Evolutionary conservation across 306 rosid species (phyloP), one percentile per base, ranked within the genome.

Genomic region (Lagenaria siceraria): DNA sequence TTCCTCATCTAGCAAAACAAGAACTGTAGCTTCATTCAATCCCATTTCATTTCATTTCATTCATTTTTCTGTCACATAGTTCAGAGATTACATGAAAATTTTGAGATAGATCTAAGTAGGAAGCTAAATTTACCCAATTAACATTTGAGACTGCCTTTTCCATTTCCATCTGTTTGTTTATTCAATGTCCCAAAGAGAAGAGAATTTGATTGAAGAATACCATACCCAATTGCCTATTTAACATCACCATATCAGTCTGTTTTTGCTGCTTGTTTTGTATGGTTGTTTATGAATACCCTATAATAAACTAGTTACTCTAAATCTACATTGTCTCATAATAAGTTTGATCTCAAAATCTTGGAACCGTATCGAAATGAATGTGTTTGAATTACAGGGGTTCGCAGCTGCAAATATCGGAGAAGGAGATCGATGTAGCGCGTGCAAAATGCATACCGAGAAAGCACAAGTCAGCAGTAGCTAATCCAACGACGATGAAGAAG

Each of bases 361-460:
- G 36, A 33, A 33, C 3, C 6, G 36, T 9, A 42, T 9, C 13
- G 3, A 10, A 42, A 42, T 8, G 48, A 42, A 8, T 15, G 72
- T 21, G 24, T 29, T 29, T 24, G 8, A 43, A 70, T 36, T 43
- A 46, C 92, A 95, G 99, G 72, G 85, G 90, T 42, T 85, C 90
- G 9, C 89, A 85, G 82, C 27, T 92, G 88, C 88, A 90, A 58
- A 69, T 89, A 78, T 80, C 75, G 11, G 96, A 86, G 74, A 79
- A 81, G 48, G 93, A 84, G 78, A 70, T 61, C 2, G 92, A 86
- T 5, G 85, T 80, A 1, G 96, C 71, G 76, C 82, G 87, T 25
- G 85, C 91, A 33, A 95, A 92, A 76, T 95, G 99, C 93, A 89
- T 95, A 75, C 99, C 99, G 4, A 86, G 96, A 80, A 95, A 84